Evolutionary conservation across 2,329 filamentous ascomycete species (phyloP), one percentile per base, ranked within the genome.

Genomic region (Pseudohalonectria lignicola): DNA sequence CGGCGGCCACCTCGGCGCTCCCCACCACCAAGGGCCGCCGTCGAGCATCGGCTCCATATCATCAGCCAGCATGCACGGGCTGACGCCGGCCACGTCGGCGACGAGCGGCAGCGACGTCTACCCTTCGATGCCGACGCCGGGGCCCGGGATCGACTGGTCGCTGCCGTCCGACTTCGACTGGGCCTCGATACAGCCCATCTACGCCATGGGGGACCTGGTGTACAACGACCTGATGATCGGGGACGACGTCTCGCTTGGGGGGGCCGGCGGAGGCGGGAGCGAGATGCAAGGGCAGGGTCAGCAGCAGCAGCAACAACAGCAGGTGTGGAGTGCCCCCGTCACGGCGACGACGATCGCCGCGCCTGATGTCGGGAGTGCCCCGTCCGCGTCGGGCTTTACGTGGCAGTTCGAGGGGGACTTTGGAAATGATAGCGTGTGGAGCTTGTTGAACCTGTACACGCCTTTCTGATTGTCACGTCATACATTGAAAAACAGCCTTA

Each of bases 331-430:
- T 26, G 23, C 23, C 8, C 23, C 7, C 23, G 23, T 12, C 8
- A 12, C 23, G 23, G 23, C 23, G 12, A 12, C 23, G 8, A 12
- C 23, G 16, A 20, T 39, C 2, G 37, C 37, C 35, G 36, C 40
- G 28, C 21, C 18, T 34, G 28, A 28, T 40, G 37, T 40, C 17
- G 29, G 41, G 37, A n/a, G 36, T 31, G 17, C n/a, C n/a, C n/a
- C n/a, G n/a, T n/a, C n/a, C n/a, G 23, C 23, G 23, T 4, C 34
- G 10, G 25, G n/a, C n/a, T n/a, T n/a, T n/a, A n/a, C 54, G 20
- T 70, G 66, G 66, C 62, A 69, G 42, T 76, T 76, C 54, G 70
- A 66, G 18, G 71, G 71, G 2, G 69, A 66, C 40, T 73, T 74
- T 53, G 64, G 63, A 3, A 62, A 62, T 34, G 70, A 74, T 46